Evolutionary conservation across 768 basidiomycete species (phyloP).

Genomic region (Xanthoconium purpureum): DNA sequence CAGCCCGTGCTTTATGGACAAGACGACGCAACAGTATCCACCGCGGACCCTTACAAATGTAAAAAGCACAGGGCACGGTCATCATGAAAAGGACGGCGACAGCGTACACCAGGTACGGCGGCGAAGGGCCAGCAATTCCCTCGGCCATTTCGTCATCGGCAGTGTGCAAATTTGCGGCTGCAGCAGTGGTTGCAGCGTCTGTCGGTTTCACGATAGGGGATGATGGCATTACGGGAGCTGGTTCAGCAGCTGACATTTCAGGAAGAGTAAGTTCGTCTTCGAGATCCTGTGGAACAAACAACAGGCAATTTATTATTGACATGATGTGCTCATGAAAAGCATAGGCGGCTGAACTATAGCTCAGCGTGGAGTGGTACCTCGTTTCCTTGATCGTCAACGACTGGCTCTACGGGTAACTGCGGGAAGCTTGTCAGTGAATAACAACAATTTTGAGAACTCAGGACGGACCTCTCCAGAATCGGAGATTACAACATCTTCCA

Average conservation of each 20-base stretch:
- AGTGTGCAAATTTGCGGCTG: neutral
- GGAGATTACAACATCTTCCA: slow-evolving; percentile 72
- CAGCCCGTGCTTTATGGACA: slow-evolving; percentile 34
- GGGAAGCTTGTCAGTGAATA: slow-evolving; percentile 3
- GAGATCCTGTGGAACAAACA: slow-evolving; percentile 47
- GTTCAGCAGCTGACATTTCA: slow-evolving; percentile 14
- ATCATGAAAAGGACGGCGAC: slow-evolving; percentile 38
- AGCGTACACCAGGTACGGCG: slow-evolving; percentile 18
- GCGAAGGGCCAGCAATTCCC: neutral
- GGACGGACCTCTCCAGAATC: slow-evolving; percentile 81
- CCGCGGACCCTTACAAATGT: slow-evolving; percentile 46
- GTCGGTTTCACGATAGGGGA: neutral
- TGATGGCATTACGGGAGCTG: slow-evolving; percentile 9
- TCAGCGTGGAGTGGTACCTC: slow-evolving; percentile 95
- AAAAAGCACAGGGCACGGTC: slow-evolving; percentile 41
- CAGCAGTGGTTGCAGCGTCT: neutral
- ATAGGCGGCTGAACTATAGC: slow-evolving; percentile 60
- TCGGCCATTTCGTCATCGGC: slow-evolving; percentile 2
- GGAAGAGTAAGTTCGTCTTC: slow-evolving; percentile 18
- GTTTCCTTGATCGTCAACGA: slow-evolving; percentile 62
- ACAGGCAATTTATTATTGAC: slow-evolving; percentile 50
- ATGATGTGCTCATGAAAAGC: slow-evolving; percentile 36
- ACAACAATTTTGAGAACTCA: slow-evolving; percentile 10
- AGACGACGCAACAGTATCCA: slow-evolving; percentile 36
- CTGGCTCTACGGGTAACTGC: slow-evolving; percentile 53